A percentile compares a stretch with the other conserved stretches of the same genome.
Evolutionary conservation across 495 filamentous ascomycete genomes (phyloP).

Genomic region (Staphylotrichum longicolle): DNA sequence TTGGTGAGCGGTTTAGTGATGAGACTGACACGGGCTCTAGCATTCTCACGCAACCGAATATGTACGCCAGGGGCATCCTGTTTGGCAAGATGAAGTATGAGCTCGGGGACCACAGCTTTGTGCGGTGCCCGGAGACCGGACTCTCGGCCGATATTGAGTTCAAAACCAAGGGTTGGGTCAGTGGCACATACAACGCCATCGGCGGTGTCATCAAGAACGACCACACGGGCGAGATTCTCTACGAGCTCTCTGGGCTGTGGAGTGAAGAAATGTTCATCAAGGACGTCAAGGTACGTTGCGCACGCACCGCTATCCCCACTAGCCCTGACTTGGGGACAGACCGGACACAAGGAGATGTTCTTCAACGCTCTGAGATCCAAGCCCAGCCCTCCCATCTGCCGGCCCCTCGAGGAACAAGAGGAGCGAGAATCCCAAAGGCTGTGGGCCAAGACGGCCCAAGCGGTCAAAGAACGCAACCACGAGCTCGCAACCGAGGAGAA

Average conservation of each 20-base stretch:
- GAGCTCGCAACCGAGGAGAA: slow-evolving; percentile 92
- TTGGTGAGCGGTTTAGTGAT: neutral
- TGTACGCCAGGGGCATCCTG: slow-evolving; percentile 96
- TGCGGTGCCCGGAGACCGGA: slow-evolving; percentile 84
- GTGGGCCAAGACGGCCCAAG: slow-evolving; percentile 76
- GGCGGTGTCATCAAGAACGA: slow-evolving; percentile 90
- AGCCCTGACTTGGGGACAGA: slow-evolving; percentile 51
- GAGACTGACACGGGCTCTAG: slow-evolving; percentile 40
- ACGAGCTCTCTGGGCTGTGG: slow-evolving; percentile 90
- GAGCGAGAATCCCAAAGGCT: slow-evolving; percentile 87
- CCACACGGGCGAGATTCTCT: slow-evolving; percentile 78
- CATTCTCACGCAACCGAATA: slow-evolving; percentile 94
- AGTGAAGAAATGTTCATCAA: slow-evolving; percentile 91
- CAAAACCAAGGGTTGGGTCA: slow-evolving; percentile 97
- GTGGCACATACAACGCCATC: slow-evolving; percentile 94
- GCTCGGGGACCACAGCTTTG: slow-evolving; percentile 91
- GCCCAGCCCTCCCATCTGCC: slow-evolving; percentile 68
- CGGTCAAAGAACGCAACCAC: slow-evolving; percentile 81
- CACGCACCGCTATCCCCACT: slow-evolving; percentile 12
- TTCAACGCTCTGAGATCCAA: slow-evolving; percentile 81
- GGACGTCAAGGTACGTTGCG: slow-evolving; percentile 64
- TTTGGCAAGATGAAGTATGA: slow-evolving; percentile 99
- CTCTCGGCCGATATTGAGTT: slow-evolving; percentile 94
- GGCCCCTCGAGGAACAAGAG: slow-evolving; percentile 81
- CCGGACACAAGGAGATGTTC: slow-evolving; percentile 79